Evolutionary conservation across 1,284 basidiomycete genomes (phyloP).

Genomic region (Pholiota adiposa): DNA sequence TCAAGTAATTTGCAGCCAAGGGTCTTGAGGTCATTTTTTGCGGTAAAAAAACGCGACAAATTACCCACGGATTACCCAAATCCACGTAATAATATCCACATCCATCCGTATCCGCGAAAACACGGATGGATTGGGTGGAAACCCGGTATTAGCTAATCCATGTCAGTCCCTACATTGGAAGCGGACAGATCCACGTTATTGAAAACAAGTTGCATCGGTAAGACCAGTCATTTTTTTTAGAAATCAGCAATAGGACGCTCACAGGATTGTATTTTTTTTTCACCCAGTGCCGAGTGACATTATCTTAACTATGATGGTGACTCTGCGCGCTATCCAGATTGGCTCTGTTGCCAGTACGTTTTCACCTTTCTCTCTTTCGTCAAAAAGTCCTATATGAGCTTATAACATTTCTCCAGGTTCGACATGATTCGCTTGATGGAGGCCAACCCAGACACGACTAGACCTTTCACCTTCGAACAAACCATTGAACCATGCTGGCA

Average conservation of each 20-base stretch:
- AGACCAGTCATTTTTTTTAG: constrained; percentile 10
- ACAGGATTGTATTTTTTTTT: too few species aligned
- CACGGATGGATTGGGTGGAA: too few species aligned
- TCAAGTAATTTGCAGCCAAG: too few species aligned
- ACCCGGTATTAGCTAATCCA: too few species aligned
- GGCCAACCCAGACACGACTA: constrained; percentile 42
- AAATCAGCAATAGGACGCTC: too few species aligned
- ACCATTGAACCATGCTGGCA: constrained; percentile 50
- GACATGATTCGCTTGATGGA: constrained; percentile 39
- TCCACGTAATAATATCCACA: too few species aligned
- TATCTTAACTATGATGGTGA: too few species aligned
- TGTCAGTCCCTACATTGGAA: constrained; percentile 41
- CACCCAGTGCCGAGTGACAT: too few species aligned
- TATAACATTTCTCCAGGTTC: constrained; percentile 23
- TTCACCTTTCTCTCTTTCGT: neutral
- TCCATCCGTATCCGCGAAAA: too few species aligned
- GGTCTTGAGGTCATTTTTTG: too few species aligned
- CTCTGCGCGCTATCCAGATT: constrained; percentile 29
- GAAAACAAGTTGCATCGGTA: constrained; percentile 48
- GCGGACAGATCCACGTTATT: constrained; percentile 53
- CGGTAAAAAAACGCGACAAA: too few species aligned
- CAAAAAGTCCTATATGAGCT: neutral
- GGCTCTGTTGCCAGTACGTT: constrained; percentile 31
- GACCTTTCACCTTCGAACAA: constrained; percentile 54
- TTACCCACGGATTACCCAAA: too few species aligned